Base-by-base conservation (phyloP, 768 basidiomycete genomes). In the Serpula lacrymans region DNA sequence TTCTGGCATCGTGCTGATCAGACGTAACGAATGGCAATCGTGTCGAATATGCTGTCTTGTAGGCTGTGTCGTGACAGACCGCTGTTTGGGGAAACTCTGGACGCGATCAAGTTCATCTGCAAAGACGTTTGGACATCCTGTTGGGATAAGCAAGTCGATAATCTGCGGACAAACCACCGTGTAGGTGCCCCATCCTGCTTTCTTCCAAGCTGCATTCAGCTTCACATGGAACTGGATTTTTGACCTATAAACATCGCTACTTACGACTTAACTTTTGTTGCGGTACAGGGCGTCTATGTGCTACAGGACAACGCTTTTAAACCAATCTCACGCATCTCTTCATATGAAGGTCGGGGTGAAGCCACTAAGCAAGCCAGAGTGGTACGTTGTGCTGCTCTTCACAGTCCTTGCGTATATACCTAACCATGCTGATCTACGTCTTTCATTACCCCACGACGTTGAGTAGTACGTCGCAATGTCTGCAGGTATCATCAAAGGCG, bases 111-210 rank as follows among this genome's bases (percentile, higher is more conserved):
- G 61, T 96, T 96, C 55, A 75, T 97, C 42, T 97, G 93, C 68
- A 97, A 97, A 56, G 93, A 97, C 42, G 67, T 97, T n/a, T 97
- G 93, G 89, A 70, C 79, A 0, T 80, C 84, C 16, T 86, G 85
- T 41, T 96, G 89, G 83, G 88, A 92, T 38, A 94, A 94, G 57
- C 94, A 95, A 58, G 89, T 96, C 1, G 93, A 96, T 54, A 97
- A 97, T 60, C 66, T 97, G 43, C 78, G 93, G 32, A 97, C 93
- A 12, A 97, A 97, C 59, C 94, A 95, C 60, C 73, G 93, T 35
- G 92, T 92, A 55, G 28, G 80, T 66, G 17, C 13, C 28, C 13
- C 45, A n/a, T 3, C 12, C 18, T 22, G 6, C 6, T 32, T 31
- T 3, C 31, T 32, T 34, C 42, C 31, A 25, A 14, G 5, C 23